Evolutionary conservation across 2,329 filamentous ascomycete genomes (phyloP), one percentile per base, ranked within the genome.

Genomic region (Colletotrichum endophyticum): DNA sequence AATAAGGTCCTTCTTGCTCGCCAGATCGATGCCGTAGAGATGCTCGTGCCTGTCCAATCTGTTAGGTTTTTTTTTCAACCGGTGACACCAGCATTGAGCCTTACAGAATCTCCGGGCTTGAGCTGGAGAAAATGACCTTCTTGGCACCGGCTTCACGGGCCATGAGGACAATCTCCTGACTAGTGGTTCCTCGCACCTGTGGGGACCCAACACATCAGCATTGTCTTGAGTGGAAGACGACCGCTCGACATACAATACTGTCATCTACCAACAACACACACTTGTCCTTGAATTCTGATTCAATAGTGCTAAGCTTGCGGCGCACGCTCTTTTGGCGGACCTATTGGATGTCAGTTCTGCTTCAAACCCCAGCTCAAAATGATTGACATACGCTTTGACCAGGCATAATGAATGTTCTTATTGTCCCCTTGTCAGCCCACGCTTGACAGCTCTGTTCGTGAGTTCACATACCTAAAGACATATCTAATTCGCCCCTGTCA

Each of bases 251-350:
- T 34, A 63, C 59, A 75, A 98, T 95, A 80, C 93, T 95, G 85
- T 98, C 96, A 80, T 98, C 96, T 2, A 98, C 95, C 1, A 99
- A 88, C 13, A 96, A 89, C 9, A 99, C 94, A 75, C 93, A 94
- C 80, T 94, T 93, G 79, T 91, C 95, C 73, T 93, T 89, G 85
- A 98, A 98, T 83, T 98, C 96, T 49, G 93, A 92, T 30, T 93
- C 92, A 85, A 98, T 98, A 25, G 96, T 92, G 77, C 95, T 96
- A 53, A 99, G 90, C 87, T 99, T 99, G 66, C 96, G 92, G 6
- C 96, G 93, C 12, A 99, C 95, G 79, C 95, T 94, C 86, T 96
- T 96, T 81, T 97, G 92, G 6, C 96, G 91, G 22, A 93, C 34
- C 62, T 64, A 19, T 27, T 62, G 27, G 6, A 34, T 22, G 39